Base-by-base conservation (phyloP, 306 rosid genomes). In the Vigna nakashimae region DNA sequence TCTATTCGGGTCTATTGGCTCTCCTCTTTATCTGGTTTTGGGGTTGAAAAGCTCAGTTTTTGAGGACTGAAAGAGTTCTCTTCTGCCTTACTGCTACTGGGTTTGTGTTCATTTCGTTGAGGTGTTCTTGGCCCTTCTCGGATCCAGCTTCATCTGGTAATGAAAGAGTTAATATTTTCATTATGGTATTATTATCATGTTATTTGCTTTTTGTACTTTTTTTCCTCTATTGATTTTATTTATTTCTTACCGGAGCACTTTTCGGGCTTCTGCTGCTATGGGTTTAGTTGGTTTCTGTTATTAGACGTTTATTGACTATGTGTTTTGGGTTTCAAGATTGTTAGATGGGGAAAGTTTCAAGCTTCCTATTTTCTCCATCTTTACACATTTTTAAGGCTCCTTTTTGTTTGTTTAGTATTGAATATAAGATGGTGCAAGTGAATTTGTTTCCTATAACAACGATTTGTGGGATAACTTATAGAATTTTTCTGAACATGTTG, bases 121-220 rank as follows among this genome's bases (percentile, higher is more conserved):
- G 78, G 58, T 66, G 72, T 78, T 69, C 72, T 80, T 75, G 66
- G 69, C 83, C 73, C 82, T 86, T 79, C 82, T 82, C 71, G 90
- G 98, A 94, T 92, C 97, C 91, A 83, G 79, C 58, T 86, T 67
- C 79, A 59, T 84, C 56, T 45, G 89, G 93, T 86, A 88, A 78
- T 73, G 28, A 45, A 78, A 82, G 80, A 55, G 80, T 56, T 79
- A 76, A 68, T 22, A 7, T 79, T 76, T 30, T 30, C 34, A 9
- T 71, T 76, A 28, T 9, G 38, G 59, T 76, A 17, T 49, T 40
- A 26, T 26, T 62, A 4, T 11, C 28, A 2, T 26, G 28, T 26
- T 26, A 26, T 26, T 26, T 26, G 12, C 45, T 16, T 15, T 24
- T 69, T 62, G 20, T 65, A 30, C 5, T 55, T 38, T 63, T 43